Percentiles rank a stretch among this genome's conserved stretches.
Conservation (phyloP, 495 filamentous ascomycete genomes). For the Cercophora scortea region DNA sequence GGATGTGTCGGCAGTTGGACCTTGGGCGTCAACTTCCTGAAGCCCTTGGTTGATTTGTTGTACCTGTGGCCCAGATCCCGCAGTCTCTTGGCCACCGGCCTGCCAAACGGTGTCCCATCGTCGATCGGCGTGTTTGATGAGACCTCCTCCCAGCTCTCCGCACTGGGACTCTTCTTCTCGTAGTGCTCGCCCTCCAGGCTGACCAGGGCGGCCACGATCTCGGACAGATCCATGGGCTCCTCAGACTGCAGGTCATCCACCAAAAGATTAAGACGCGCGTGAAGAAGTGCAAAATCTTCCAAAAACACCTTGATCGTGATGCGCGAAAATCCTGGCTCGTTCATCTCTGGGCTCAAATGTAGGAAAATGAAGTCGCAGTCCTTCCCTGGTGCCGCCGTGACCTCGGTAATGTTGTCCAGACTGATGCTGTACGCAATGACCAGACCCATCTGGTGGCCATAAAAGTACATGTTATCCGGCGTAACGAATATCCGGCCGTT, state of each 20-base stretch:
- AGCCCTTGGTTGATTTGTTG: constrained; percentile 40
- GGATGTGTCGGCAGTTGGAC: constrained; percentile 79
- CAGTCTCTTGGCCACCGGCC: constrained; percentile 32
- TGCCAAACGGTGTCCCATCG: constrained; percentile 38
- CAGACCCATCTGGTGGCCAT: constrained; percentile 88
- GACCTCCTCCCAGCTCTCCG: constrained; percentile 92
- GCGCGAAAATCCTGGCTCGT: constrained; percentile 55
- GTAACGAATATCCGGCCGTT: constrained; percentile 87
- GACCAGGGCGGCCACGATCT: constrained; percentile 38
- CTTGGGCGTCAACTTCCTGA: constrained; percentile 54
- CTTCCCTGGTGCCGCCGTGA: constrained; percentile 79
- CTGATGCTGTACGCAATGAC: constrained; percentile 70
- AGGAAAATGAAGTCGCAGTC: constrained; percentile 93
- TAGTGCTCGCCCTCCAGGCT: constrained; percentile 56
- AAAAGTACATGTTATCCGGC: constrained; percentile 81
- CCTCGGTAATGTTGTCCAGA: constrained; percentile 71
- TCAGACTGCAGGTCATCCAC: constrained; percentile 66
- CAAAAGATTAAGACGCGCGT: constrained; percentile 74
- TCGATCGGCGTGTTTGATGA: constrained; percentile 57
- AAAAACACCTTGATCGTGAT: constrained; percentile 89
- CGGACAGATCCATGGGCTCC: constrained; percentile 46
- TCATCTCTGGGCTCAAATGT: constrained; percentile 60
- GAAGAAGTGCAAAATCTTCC: constrained; percentile 74
- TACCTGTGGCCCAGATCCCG: constrained; percentile 46
- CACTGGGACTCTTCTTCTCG: constrained; percentile 56